A percentile compares a stretch with the other conserved stretches of the same genome.
These are phyloP conservation scores for Volutella citrinella DNA, from an alignment of 2,329 filamentous ascomycete genomes.

Conservation along the genomic window DNA sequence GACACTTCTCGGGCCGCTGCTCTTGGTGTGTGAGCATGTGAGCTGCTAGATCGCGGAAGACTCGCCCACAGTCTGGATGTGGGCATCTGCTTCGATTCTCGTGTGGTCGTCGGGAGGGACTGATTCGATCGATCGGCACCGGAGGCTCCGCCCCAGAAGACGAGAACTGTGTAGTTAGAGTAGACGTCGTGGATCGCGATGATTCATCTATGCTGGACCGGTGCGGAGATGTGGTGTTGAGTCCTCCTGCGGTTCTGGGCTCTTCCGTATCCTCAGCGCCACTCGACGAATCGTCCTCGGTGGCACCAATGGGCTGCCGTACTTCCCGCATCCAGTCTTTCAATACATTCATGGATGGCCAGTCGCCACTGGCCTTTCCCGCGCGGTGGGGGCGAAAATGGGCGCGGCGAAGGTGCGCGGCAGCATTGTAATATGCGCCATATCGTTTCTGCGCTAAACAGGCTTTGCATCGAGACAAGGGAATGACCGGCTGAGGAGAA, in stretches of 20 bases:
- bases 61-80: slow-evolving; percentile 55
- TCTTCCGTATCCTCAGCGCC: slow-evolving; percentile 51
- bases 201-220: slow-evolving; percentile 14
- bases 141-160: slow-evolving; percentile 21
- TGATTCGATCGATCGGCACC: slow-evolving; percentile 25
- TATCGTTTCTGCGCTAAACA: slow-evolving; percentile 56
- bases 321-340: slow-evolving; percentile 62
- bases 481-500: slow-evolving; percentile 46
- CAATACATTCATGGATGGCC: slow-evolving; percentile 55
- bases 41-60: slow-evolving; percentile 68
- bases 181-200: slow-evolving; percentile 7
- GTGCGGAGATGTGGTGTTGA: slow-evolving; percentile 14
- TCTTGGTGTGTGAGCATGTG: slow-evolving; percentile 97
- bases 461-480: slow-evolving; percentile 54
- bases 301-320: slow-evolving; percentile 47
- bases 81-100: slow-evolving; percentile 50
- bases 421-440: slow-evolving; percentile 58
- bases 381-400: slow-evolving; percentile 56
- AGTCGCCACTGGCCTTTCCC: slow-evolving; percentile 56
- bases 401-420: slow-evolving; percentile 54
- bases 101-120: slow-evolving; percentile 28
- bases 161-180: slow-evolving; percentile 13
- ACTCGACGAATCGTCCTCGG: slow-evolving; percentile 43
- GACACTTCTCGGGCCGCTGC: slow-evolving; percentile 93
- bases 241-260: slow-evolving; percentile 22